A percentile compares a stretch with the other conserved stretches of the same genome.
These are phyloP conservation scores for Neopestalotiopsis clavispora DNA, from an alignment of 2,329 filamentous ascomycete genomes.

Conservation along the genomic window DNA sequence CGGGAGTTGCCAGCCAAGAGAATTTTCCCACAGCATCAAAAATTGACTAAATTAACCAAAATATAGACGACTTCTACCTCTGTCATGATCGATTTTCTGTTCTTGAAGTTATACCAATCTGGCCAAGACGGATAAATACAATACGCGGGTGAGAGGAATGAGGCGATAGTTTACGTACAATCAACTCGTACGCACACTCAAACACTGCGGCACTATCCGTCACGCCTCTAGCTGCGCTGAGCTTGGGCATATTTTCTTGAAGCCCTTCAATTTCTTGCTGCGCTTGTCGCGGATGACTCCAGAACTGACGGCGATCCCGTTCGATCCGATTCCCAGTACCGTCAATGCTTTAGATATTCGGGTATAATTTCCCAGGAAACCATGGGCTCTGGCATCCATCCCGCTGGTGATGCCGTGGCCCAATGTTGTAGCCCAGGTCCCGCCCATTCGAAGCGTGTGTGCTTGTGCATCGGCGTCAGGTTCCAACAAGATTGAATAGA, in stretches of 20 bases:
- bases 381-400: slow-evolving; percentile 52
- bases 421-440: slow-evolving; percentile 59
- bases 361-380: slow-evolving; percentile 59
- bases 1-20: no score
- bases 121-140: no score
- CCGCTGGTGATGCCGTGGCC: slow-evolving; percentile 57
- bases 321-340: slow-evolving; percentile 36
- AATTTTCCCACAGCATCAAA: no score
- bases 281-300: slow-evolving; percentile 44
- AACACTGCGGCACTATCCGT: neutral
- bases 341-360: slow-evolving; percentile 46
- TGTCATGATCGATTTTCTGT: no score
- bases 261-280: slow-evolving; percentile 15
- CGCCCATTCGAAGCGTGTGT: slow-evolving; percentile 56
- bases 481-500: slow-evolving; percentile 64
- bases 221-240: neutral
- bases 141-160: no score
- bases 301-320: slow-evolving; percentile 49
- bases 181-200: no score
- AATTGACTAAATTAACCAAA: no score
- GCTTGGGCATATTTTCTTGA: neutral
- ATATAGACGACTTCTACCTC: no score
- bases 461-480: slow-evolving; percentile 45
- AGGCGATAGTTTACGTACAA: no score
- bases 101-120: no score